phyloP scores from a whole-genome alignment of 129 eudicot genomes.

The Sambucus nigra region DNA sequence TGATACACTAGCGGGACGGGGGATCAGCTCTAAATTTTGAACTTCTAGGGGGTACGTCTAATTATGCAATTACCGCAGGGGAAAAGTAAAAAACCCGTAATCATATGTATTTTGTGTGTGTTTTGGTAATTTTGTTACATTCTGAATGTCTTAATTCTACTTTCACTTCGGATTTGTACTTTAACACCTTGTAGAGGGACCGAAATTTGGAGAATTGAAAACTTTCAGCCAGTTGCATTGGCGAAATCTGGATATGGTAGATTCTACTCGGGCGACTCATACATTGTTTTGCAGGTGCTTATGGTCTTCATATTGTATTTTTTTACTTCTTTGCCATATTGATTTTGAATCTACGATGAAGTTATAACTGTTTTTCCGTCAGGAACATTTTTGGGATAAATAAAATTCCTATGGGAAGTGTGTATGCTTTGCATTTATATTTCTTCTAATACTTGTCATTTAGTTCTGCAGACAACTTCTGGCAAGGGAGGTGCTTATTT shows the following conservation, averaged over 20 bases:
- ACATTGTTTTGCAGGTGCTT: constrained; percentile 77
- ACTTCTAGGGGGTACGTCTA: too few relatives aligned
- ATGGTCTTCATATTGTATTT: constrained; percentile 8
- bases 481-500: constrained; percentile 95
- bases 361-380: too few relatives aligned
- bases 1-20: too few relatives aligned
- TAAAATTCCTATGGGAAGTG: neutral
- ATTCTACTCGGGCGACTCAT: constrained; percentile 89
- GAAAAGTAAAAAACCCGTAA: neutral
- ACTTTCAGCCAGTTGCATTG: constrained; percentile 78
- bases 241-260: constrained; percentile 80
- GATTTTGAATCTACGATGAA: too few relatives aligned
- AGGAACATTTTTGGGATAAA: neutral
- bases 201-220: constrained; percentile 92
- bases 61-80: too few relatives aligned
- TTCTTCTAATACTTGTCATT: neutral
- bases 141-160: neutral
- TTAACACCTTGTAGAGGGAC: constrained; percentile 73
- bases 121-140: neutral
- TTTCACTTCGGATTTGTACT: constrained; percentile 29
- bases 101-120: neutral
- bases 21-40: too few relatives aligned
- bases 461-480: constrained; percentile 57
- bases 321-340: too few relatives aligned
- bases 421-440: neutral